phyloP scores from a whole-genome alignment of 2,329 filamentous ascomycete genomes.

The Alternaria sp. region DNA sequence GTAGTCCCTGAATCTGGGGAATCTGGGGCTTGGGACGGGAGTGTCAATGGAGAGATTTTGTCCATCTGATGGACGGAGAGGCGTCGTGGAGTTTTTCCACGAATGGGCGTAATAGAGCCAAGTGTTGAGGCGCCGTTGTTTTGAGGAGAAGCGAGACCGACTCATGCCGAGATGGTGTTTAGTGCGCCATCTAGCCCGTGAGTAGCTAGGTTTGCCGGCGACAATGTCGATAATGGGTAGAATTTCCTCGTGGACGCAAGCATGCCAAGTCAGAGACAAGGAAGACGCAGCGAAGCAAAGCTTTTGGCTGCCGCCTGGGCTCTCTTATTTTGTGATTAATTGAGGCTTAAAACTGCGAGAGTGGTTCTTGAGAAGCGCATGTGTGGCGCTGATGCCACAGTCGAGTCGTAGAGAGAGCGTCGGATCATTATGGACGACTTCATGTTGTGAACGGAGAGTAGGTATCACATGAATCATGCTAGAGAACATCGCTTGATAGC shows the following conservation, averaged over 20 bases:
- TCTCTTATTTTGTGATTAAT: slow-evolving; percentile 22
- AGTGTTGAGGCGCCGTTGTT: slow-evolving; percentile 10
- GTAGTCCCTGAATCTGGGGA: slow-evolving; percentile 13
- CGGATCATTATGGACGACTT: not conserved
- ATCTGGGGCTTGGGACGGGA: slow-evolving; percentile 35
- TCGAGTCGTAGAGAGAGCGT: not conserved
- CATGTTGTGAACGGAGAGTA: not conserved
- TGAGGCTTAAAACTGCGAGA: not conserved
- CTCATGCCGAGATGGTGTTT: slow-evolving; percentile 18
- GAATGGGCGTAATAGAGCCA: slow-evolving; percentile 25
- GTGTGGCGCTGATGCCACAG: not conserved
- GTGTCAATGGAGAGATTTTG: slow-evolving; percentile 13
- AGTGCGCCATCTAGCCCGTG: slow-evolving; percentile 19
- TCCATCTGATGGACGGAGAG: slow-evolving; percentile 22
- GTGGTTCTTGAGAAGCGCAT: not conserved
- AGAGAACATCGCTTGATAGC: slow-evolving; percentile 4
- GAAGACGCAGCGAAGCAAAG: slow-evolving; percentile 23
- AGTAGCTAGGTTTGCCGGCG: slow-evolving; percentile 25
- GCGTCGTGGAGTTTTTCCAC: slow-evolving; percentile 31
- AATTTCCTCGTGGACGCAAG: slow-evolving; percentile 9
- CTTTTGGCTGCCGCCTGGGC: slow-evolving; percentile 30
- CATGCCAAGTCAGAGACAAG: slow-evolving; percentile 31
- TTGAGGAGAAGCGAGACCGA: slow-evolving; percentile 10
- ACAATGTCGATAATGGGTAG: slow-evolving; percentile 18
- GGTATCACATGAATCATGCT: slow-evolving; percentile 6